Evolutionary conservation across 1,284 basidiomycete genomes (phyloP).

Genomic region (Microbotryum intermedium): DNA sequence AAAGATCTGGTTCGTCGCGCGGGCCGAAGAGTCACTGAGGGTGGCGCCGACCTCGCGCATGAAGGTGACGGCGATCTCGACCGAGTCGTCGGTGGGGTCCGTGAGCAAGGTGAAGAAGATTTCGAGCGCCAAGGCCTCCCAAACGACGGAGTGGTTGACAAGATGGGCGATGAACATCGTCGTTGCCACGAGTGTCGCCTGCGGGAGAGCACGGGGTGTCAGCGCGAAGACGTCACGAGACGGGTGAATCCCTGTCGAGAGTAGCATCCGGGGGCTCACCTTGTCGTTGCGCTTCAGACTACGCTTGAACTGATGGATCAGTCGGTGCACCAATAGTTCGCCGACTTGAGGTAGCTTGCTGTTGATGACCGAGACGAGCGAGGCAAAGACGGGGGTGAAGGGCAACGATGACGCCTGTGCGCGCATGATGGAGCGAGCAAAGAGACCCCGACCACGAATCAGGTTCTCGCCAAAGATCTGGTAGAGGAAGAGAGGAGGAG

Average conservation of each 20-base stretch:
- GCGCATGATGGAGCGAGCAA: slow-evolving; percentile 91
- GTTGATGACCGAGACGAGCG: slow-evolving; percentile 89
- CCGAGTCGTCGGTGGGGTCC: slow-evolving; percentile 91
- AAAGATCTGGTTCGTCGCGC: slow-evolving; percentile 84
- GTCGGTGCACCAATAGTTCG: slow-evolving; percentile 75
- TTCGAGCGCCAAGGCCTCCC: slow-evolving; percentile 89
- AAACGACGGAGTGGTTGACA: slow-evolving; percentile 89
- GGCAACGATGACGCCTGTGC: slow-evolving; percentile 93
- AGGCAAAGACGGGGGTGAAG: slow-evolving; percentile 95
- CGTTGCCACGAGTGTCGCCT: slow-evolving; percentile 87
- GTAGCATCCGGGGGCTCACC: slow-evolving; percentile 45
- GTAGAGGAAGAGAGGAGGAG: not conserved
- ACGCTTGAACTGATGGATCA: slow-evolving; percentile 90
- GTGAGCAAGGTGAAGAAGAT: slow-evolving; percentile 90
- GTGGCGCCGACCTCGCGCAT: slow-evolving; percentile 96
- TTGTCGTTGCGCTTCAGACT: slow-evolving; percentile 98
- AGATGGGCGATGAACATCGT: slow-evolving; percentile 95
- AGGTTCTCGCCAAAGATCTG: slow-evolving; percentile 79
- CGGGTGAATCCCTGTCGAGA: not conserved
- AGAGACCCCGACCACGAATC: slow-evolving; percentile 78
- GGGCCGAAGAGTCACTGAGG: slow-evolving; percentile 85
- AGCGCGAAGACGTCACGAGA: too few relatives aligned
- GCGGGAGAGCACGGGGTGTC: not conserved
- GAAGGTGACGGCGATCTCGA: slow-evolving; percentile 96
- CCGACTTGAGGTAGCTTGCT: slow-evolving; percentile 95